Percentiles rank a stretch among this genome's conserved stretches.
Evolutionary conservation across 176 grass and related monocot species (phyloP).

Genomic region (Cenchrus americanus): DNA sequence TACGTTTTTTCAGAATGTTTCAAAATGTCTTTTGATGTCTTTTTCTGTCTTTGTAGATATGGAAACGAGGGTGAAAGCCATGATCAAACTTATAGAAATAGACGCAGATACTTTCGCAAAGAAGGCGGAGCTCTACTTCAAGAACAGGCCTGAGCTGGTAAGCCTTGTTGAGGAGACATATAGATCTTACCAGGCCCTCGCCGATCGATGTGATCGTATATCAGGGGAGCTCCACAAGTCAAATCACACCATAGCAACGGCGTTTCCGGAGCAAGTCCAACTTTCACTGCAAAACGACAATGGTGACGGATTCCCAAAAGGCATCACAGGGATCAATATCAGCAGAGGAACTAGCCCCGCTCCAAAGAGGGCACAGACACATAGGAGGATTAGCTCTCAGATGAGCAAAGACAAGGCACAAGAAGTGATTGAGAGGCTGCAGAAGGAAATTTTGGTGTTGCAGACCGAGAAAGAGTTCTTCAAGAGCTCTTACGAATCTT

Average conservation of each 20-base stretch:
- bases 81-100: constrained; percentile 78
- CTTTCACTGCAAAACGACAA: constrained; percentile 65
- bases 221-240: constrained; percentile 85
- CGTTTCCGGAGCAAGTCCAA: constrained; percentile 80
- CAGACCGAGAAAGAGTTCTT: constrained; percentile 83
- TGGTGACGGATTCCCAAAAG: constrained; percentile 51
- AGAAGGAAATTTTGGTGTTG: constrained; percentile 79
- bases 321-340: constrained; percentile 63
- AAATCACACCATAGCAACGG: constrained; percentile 86
- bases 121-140: constrained; percentile 79
- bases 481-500: constrained; percentile 74
- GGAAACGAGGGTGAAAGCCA: constrained; percentile 68
- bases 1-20: background rate
- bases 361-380: constrained; percentile 50
- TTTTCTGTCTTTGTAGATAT: constrained; percentile 51
- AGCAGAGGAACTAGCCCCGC: constrained; percentile 26
- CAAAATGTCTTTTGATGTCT: background rate
- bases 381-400: constrained; percentile 59
- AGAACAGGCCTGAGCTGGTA: constrained; percentile 61
- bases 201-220: constrained; percentile 55
- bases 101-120: constrained; percentile 70
- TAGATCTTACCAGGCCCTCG: constrained; percentile 63
- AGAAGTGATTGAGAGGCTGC: constrained; percentile 71
- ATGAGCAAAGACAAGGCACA: constrained; percentile 74
- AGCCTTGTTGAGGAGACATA: constrained; percentile 75